Base-by-base conservation (phyloP, 306 rosid species). In the Dryas octopetala region DNA sequence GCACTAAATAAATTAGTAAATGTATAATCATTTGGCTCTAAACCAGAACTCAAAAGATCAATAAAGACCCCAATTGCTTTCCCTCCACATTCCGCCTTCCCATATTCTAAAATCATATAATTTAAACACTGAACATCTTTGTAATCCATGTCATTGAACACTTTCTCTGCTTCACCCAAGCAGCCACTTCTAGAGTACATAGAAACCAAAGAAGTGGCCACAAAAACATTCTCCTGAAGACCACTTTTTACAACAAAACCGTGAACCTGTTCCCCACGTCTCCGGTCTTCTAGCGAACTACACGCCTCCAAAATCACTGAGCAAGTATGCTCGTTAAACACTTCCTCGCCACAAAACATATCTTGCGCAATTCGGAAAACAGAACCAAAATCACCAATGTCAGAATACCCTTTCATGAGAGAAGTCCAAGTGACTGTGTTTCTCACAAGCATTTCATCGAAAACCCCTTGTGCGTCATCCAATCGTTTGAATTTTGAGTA, bases 301-400 rank as follows among this genome's bases (percentile, higher is more conserved):
- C 89, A 85, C 11, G 83, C 84, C 73, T 85, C 80, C 3, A 88
- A 75, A 63, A 83, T 64, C 71, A 88, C 89, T 0, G 85, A 79
- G 85, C 88, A 88, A 49, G 89, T 85, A 71, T 83, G 83, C 78
- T 85, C 89, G 26, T 83, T 88, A 78, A 88, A 76, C 84, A 47
- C 77, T 76, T 76, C 88, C 52, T 59, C 80, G 55, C 59, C 55
- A 55, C 51, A 14, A 63, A 76, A 71, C 89, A 88, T 83, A 32
- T 88, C 78, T 64, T 71, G 60, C 1, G 82, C 87, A 71, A 81
- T 44, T 8, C 16, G 16, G 8, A 83, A 83, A 66, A 88, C 83
- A 57, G 74, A 79, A 48, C 45, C 82, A 60, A 71, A 54, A 38
- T 85, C 80, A 50, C 80, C 82, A 9, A 45, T 77, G 62, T 70